Evolutionary conservation across 345 rosid species (phyloP).

Genomic region (Eucalyptus guilfoylei): DNA sequence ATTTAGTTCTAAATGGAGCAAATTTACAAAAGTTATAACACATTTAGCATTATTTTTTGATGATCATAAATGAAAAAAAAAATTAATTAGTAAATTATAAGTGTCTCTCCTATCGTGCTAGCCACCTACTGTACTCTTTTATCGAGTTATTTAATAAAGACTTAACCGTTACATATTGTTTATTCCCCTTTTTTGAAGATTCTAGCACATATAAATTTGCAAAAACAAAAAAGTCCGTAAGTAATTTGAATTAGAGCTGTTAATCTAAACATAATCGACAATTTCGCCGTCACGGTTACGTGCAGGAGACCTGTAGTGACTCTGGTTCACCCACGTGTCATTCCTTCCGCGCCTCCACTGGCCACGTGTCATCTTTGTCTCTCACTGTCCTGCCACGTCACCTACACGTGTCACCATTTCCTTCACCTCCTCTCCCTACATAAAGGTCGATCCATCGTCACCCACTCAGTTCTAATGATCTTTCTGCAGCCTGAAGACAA

Average conservation of each 20-base stretch:
- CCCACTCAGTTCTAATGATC: background rate
- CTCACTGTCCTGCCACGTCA: background rate
- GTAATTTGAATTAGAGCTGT: background rate
- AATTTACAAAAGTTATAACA: fast-evolving
- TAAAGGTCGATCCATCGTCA: background rate
- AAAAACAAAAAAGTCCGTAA: background rate
- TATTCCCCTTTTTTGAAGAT: background rate
- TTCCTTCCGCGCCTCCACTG: background rate
- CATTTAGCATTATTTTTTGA: too few species aligned
- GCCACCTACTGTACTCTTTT: too few species aligned
- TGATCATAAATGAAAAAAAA: too few species aligned
- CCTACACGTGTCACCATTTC: background rate
- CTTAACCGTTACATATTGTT: background rate
- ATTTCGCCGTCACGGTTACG: background rate
- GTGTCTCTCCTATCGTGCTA: too few species aligned
- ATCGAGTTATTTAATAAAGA: too few species aligned
- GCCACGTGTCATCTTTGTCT: background rate
- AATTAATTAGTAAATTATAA: too few species aligned
- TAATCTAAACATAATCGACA: background rate
- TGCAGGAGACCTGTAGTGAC: background rate
- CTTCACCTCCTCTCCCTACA: background rate
- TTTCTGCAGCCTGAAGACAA: background rate
- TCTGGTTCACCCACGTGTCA: background rate
- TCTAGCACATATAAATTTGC: background rate
- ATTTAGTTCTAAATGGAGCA: fast-evolving